These are phyloP conservation scores for Podospora bellae-mahoneyi DNA, from an alignment of 495 filamentous ascomycete genomes.

Conservation along the genomic window DNA sequence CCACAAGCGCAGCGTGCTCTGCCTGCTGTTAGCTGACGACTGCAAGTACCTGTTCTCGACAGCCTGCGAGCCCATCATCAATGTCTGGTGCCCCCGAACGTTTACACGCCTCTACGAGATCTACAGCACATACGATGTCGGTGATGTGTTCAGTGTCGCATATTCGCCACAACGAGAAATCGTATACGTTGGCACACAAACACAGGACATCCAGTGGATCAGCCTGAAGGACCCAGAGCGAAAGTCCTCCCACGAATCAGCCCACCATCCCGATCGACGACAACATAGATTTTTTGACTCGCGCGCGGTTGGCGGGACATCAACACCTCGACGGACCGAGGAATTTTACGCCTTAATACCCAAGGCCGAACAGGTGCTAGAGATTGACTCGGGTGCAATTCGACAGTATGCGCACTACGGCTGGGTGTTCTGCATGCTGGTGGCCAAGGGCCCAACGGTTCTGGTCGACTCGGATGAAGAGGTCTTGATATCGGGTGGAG, in stretches of 20 bases:
- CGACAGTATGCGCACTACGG: constrained; percentile 89
- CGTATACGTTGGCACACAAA: constrained; percentile 89
- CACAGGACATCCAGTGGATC: constrained; percentile 80
- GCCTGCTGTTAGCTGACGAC: constrained; percentile 73
- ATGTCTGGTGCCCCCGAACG: constrained; percentile 58
- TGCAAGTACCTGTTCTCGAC: constrained; percentile 79
- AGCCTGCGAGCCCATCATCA: constrained; percentile 89
- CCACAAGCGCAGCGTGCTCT: constrained; percentile 86
- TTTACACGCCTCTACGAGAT: constrained; percentile 70
- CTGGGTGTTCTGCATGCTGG: constrained; percentile 91
- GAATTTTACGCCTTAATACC: constrained; percentile 47
- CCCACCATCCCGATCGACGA: constrained; percentile 71
- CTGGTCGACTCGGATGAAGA: constrained; percentile 67
- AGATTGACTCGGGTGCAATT: constrained; percentile 79
- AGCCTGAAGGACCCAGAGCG: constrained; percentile 46
- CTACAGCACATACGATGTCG: constrained; percentile 90
- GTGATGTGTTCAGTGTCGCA: constrained; percentile 88
- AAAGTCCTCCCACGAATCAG: constrained; percentile 57
- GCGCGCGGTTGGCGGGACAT: constrained; percentile 70
- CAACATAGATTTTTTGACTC: constrained; percentile 96
- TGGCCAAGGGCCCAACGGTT: constrained; percentile 61
- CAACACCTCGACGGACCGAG: constrained; percentile 61
- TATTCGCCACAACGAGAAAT: constrained; percentile 77
- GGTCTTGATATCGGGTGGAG: constrained; percentile 82
- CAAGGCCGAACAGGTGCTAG: constrained; percentile 60